phyloP scores from a whole-genome alignment of 2,329 filamentous ascomycete genomes.

The Cadophora sp. region DNA sequence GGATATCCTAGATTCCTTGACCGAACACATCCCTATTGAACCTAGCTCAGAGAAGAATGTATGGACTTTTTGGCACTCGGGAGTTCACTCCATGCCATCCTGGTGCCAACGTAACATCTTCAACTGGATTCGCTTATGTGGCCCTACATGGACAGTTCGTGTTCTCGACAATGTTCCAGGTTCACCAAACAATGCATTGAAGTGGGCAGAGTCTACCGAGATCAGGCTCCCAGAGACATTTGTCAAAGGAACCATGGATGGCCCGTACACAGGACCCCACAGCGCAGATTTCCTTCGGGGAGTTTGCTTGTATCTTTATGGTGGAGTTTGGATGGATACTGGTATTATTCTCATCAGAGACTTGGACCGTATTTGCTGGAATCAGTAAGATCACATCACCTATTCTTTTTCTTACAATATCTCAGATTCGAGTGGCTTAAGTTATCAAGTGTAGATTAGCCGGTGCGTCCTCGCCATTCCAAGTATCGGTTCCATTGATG shows the following conservation, averaged over 20 bases:
- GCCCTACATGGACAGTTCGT: conserved; percentile 51
- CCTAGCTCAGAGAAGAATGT: conserved; percentile 50
- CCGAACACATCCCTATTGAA: conserved; percentile 43
- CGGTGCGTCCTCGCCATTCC: conserved; percentile 47
- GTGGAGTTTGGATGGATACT: conserved; percentile 53
- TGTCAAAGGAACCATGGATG: conserved; percentile 52
- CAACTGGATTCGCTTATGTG: conserved; percentile 52
- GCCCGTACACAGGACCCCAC: conserved; percentile 52
- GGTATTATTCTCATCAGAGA: conserved; percentile 51
- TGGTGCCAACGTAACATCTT: conserved; percentile 49
- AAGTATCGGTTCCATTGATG: conserved; percentile 45
- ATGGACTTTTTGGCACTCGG: conserved; percentile 55
- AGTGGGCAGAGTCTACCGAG: conserved; percentile 44
- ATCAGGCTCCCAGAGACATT: conserved; percentile 51
- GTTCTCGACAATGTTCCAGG: conserved; percentile 48
- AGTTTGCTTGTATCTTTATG: conserved; percentile 50
- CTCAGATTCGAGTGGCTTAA: neutral
- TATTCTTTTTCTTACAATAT: neutral
- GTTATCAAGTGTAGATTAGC: conserved; percentile 38
- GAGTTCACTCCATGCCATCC: conserved; percentile 47
- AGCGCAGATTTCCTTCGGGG: conserved; percentile 56
- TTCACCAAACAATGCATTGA: conserved; percentile 47
- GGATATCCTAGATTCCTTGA: conserved; percentile 50
- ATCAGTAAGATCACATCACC: conserved; percentile 26
- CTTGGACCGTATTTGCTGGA: conserved; percentile 53